Percentiles rank a stretch among this genome's conserved stretches.
phyloP scores from a whole-genome alignment of 805 yeast genomes.

The Nakazawaea pomicola region DNA sequence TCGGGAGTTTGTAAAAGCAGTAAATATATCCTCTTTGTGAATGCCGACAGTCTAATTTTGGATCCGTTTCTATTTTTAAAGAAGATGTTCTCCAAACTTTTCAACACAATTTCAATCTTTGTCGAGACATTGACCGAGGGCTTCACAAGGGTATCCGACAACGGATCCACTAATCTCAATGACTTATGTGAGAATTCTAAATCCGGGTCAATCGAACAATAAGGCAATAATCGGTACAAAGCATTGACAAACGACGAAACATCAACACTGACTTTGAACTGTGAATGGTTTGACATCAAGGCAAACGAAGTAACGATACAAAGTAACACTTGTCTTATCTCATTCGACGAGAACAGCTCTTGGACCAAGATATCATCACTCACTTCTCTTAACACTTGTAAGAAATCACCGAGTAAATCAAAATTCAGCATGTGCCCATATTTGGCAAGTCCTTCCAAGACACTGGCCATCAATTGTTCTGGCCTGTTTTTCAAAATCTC shows the following conservation, averaged over 20 bases:
- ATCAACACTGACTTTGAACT: slow-evolving; percentile 73
- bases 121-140: slow-evolving; percentile 86
- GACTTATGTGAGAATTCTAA: slow-evolving; percentile 83
- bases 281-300: slow-evolving; percentile 67
- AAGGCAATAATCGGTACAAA: slow-evolving; percentile 63
- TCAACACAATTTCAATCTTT: slow-evolving; percentile 75
- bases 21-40: slow-evolving; percentile 74
- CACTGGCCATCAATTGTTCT: slow-evolving; percentile 71
- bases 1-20: slow-evolving; percentile 76
- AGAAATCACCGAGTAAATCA: slow-evolving; percentile 87
- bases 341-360: slow-evolving; percentile 33
- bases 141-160: slow-evolving; percentile 39
- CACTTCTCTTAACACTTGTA: slow-evolving; percentile 84
- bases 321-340: slow-evolving; percentile 68
- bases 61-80: slow-evolving; percentile 71
- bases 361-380: slow-evolving; percentile 47
- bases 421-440: slow-evolving; percentile 91
- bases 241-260: slow-evolving; percentile 74
- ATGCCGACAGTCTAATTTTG: slow-evolving; percentile 65
- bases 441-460: slow-evolving; percentile 84
- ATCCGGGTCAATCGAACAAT: slow-evolving; percentile 72
- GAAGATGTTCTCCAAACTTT: slow-evolving; percentile 76
- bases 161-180: slow-evolving; percentile 75
- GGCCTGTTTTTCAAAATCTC: slow-evolving; percentile 66
- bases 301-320: slow-evolving; percentile 91